Percentiles rank a stretch among this genome's conserved stretches.
phyloP scores from a whole-genome alignment of 176 grass and related monocot species.

The Rhynchospora pubera region DNA sequence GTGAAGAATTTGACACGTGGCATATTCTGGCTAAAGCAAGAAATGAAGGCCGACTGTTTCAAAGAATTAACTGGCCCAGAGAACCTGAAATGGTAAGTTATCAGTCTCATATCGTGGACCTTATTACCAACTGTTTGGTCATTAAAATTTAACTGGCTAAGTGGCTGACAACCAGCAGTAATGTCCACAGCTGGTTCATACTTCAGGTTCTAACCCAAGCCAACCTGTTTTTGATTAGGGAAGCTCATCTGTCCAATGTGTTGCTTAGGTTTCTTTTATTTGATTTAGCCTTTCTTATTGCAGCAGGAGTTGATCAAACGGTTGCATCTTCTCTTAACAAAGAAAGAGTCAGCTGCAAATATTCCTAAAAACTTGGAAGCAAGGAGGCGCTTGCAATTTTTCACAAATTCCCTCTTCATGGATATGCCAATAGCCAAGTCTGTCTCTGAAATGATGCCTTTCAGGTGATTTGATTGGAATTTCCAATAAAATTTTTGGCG shows the following conservation, averaged over 20 bases:
- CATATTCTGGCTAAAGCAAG: conserved; percentile 62
- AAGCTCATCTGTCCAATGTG: not conserved
- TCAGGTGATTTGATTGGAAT: conserved; percentile 39
- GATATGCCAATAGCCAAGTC: conserved; percentile 70
- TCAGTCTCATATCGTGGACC: not conserved
- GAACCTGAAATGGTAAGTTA: conserved; percentile 65
- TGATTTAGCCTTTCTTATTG: conserved; percentile 7
- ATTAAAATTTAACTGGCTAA: not conserved
- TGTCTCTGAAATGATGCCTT: conserved; percentile 92
- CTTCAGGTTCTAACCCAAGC: too few relatives aligned
- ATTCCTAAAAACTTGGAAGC: conserved; percentile 95
- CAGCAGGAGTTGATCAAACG: conserved; percentile 89
- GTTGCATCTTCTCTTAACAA: conserved; percentile 86
- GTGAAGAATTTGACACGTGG: conserved; percentile 86
- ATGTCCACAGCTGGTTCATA: not conserved
- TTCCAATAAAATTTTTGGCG: not conserved
- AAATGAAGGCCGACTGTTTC: conserved; percentile 71
- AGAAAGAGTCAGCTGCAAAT: conserved; percentile 82
- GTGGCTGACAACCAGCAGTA: not conserved
- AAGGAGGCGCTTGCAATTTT: conserved; percentile 83
- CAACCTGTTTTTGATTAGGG: too few relatives aligned
- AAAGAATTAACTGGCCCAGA: conserved; percentile 67
- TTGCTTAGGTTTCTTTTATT: not conserved
- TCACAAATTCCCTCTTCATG: conserved; percentile 94
- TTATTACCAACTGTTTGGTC: not conserved